These are phyloP conservation scores for Zoysia japonica DNA, from an alignment of 176 grass and related monocot genomes.

Conservation along the genomic window DNA sequence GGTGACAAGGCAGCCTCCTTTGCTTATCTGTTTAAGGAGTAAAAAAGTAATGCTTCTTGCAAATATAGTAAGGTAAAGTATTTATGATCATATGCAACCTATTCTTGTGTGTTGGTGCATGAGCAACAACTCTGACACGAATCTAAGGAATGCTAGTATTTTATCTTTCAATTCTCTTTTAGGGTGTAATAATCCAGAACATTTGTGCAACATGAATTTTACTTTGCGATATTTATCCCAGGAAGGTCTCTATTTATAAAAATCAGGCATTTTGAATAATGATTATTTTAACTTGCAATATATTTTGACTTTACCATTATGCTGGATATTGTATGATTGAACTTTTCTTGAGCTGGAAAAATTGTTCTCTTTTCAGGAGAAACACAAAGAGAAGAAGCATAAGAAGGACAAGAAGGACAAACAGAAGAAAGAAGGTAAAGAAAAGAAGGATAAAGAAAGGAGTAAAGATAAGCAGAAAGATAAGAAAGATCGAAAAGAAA, in stretches of 20 bases:
- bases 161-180: constrained; percentile 3
- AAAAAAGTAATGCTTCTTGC: neutral
- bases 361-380: constrained; percentile 53
- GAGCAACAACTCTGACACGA: neutral
- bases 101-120: neutral
- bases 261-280: neutral
- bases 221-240: neutral
- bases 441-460: constrained; percentile 69
- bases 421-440: constrained; percentile 74
- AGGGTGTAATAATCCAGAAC: neutral
- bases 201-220: neutral
- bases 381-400: constrained; percentile 69
- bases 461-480: constrained; percentile 76
- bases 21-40: neutral
- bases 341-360: neutral
- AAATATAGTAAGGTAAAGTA: neutral
- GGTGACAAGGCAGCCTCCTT: constrained; percentile 1
- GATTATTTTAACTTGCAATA: neutral
- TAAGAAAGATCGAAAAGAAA: constrained; percentile 78
- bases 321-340: constrained; percentile 4
- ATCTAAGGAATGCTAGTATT: neutral
- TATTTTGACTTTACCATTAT: neutral
- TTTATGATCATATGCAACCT: neutral
- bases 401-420: constrained; percentile 72
- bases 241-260: constrained; percentile 1